Conservation (phyloP, 176 grass and related monocot genomes). For the Oryza longistaminata region DNA sequence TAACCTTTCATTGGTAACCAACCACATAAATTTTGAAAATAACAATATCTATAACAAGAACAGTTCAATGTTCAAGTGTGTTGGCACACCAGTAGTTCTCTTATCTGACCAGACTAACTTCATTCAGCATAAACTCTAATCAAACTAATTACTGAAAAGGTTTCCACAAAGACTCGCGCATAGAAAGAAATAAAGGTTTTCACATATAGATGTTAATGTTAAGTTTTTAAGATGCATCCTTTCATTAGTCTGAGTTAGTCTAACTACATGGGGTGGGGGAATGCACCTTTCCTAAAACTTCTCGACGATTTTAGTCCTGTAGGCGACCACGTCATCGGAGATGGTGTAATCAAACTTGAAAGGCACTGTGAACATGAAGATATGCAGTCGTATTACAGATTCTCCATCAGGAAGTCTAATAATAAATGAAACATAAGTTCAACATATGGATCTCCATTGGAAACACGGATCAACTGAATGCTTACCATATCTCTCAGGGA, state of each 20-base stretch:
- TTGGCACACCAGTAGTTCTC: not conserved
- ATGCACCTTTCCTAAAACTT: slow-evolving; percentile 59
- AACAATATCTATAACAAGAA: not conserved
- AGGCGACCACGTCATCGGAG: slow-evolving; percentile 81
- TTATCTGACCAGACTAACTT: not conserved
- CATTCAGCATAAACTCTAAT: not conserved
- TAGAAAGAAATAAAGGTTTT: not conserved
- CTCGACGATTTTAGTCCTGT: slow-evolving; percentile 59
- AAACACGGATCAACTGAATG: not conserved
- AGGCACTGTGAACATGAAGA: slow-evolving; percentile 62
- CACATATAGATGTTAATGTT: not conserved
- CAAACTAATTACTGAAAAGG: not conserved
- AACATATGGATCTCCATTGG: not conserved
- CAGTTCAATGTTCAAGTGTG: not conserved
- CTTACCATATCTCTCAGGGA: slow-evolving; percentile 8
- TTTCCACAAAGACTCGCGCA: not conserved
- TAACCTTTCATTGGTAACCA: not conserved
- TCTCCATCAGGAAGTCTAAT: slow-evolving; percentile 19
- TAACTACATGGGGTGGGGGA: not conserved
- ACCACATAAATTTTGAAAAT: not conserved
- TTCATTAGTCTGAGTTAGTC: not conserved
- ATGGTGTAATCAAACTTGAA: slow-evolving; percentile 93
- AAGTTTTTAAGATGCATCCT: not conserved
- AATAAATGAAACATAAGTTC: not conserved
- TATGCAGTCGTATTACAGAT: slow-evolving; percentile 34